Evolutionary conservation across 306 rosid species (phyloP).

Genomic region (Malus asiatica): DNA sequence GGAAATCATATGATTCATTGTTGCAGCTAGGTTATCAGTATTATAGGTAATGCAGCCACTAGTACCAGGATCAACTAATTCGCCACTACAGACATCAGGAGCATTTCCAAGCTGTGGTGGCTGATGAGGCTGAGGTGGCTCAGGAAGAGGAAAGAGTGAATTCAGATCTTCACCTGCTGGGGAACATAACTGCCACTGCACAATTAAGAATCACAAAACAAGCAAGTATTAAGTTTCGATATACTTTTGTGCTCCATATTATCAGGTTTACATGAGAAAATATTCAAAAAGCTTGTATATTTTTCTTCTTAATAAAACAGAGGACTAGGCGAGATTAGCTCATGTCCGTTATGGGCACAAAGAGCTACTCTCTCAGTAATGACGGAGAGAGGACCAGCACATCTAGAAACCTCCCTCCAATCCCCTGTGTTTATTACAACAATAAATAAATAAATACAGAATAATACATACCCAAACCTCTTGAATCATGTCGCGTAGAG

Average conservation of each 20-base stretch:
- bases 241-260: no score
- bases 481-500: not conserved
- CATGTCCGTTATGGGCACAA: no score
- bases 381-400: not conserved
- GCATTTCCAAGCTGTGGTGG: not conserved
- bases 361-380: no score
- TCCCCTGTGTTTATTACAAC: not conserved
- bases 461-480: not conserved
- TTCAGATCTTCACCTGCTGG: not conserved
- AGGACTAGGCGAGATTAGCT: no score
- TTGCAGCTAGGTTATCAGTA: not conserved
- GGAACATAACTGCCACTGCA: not conserved
- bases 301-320: no score
- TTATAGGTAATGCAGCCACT: not conserved
- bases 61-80: constrained; percentile 8
- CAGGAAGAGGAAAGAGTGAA: not conserved
- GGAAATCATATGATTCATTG: not conserved
- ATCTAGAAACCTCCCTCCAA: not conserved
- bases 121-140: not conserved
- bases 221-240: no score
- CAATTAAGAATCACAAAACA: no score
- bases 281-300: no score
- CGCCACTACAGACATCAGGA: not conserved
- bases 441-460: no score
- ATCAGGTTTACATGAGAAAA: no score